Conservation (phyloP, 345 rosid genomes). For the Eucalyptus pauciflora region DNA sequence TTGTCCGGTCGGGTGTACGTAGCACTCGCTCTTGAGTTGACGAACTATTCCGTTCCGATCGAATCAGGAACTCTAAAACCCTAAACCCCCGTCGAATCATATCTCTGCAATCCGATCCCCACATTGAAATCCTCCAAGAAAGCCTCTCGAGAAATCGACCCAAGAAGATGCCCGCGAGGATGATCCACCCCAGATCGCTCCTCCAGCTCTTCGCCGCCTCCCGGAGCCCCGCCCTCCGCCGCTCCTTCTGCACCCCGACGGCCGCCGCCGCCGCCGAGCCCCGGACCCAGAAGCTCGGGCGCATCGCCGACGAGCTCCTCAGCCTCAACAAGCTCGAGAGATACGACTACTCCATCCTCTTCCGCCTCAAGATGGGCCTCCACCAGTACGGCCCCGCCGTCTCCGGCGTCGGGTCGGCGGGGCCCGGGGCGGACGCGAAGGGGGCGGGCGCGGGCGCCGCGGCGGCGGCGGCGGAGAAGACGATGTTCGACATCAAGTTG, state of each 20-base stretch:
- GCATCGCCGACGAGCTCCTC: constrained; percentile 67
- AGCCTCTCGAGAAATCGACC: background rate
- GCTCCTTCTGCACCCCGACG: constrained; percentile 4
- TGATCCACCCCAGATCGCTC: constrained; percentile 8
- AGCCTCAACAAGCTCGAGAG: constrained; percentile 66
- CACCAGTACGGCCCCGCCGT: constrained; percentile 53
- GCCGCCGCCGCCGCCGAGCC: background rate
- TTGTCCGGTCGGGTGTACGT: background rate
- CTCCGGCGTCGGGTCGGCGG: constrained; percentile 10
- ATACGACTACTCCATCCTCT: constrained; percentile 65
- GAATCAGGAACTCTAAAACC: background rate
- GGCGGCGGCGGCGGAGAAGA: constrained; percentile 53
- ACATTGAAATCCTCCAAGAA: background rate
- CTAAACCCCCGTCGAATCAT: background rate
- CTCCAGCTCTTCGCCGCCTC: background rate
- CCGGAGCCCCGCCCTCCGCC: background rate
- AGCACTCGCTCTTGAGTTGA: background rate
- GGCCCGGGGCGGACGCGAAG: constrained; percentile 1
- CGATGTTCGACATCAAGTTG: constrained; percentile 68
- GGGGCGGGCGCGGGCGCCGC: constrained; percentile 10
- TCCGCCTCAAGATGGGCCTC: constrained; percentile 61
- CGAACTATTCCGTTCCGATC: background rate
- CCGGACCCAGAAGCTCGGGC: constrained; percentile 70
- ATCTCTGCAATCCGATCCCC: background rate
- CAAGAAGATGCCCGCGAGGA: background rate